These are phyloP conservation scores for Ilyonectria robusta DNA, from an alignment of 2,329 filamentous ascomycete genomes.

Conservation along the genomic window DNA sequence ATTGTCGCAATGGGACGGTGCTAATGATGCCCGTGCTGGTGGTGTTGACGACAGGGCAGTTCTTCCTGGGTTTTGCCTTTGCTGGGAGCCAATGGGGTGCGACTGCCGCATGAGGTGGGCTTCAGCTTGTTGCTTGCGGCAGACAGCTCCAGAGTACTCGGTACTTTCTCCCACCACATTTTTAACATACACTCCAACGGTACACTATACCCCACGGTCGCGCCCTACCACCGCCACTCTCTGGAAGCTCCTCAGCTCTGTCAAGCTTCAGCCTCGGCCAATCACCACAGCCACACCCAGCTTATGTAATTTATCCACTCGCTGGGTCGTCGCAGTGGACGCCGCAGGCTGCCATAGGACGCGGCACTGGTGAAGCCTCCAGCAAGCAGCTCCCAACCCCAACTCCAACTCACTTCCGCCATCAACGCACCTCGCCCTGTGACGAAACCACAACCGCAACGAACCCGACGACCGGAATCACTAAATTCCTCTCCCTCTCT, in stretches of 20 bases:
- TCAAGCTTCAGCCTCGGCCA: constrained; percentile 43
- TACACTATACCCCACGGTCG: constrained; percentile 1
- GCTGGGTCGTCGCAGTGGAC: constrained; percentile 22
- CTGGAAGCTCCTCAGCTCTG: constrained; percentile 34
- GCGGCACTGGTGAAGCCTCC: constrained; percentile 49
- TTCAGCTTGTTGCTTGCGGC: constrained; percentile 8
- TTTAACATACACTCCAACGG: rapidly evolving
- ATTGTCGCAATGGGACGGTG: constrained; percentile 4
- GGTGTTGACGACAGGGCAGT: not conserved
- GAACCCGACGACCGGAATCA: constrained; percentile 22
- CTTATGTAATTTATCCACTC: constrained; percentile 48
- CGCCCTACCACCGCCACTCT: too few species aligned
- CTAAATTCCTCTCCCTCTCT: not conserved
- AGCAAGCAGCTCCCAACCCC: constrained; percentile 20
- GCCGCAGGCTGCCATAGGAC: constrained; percentile 55
- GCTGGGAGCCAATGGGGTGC: constrained; percentile 12
- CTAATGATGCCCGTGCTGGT: constrained; percentile 13
- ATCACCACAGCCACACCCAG: constrained; percentile 43
- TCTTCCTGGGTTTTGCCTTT: constrained; percentile 13
- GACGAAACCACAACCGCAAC: constrained; percentile 10
- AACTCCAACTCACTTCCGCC: constrained; percentile 35
- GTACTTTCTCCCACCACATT: not conserved
- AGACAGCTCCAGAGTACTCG: constrained; percentile 30
- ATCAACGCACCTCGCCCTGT: constrained; percentile 21
- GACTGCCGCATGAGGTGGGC: constrained; percentile 13